Percentiles rank a stretch among this genome's conserved stretches.
These are phyloP conservation scores for Conticribra weissflogii DNA, from an alignment of 108 stramenopile species.

Conservation along the genomic window DNA sequence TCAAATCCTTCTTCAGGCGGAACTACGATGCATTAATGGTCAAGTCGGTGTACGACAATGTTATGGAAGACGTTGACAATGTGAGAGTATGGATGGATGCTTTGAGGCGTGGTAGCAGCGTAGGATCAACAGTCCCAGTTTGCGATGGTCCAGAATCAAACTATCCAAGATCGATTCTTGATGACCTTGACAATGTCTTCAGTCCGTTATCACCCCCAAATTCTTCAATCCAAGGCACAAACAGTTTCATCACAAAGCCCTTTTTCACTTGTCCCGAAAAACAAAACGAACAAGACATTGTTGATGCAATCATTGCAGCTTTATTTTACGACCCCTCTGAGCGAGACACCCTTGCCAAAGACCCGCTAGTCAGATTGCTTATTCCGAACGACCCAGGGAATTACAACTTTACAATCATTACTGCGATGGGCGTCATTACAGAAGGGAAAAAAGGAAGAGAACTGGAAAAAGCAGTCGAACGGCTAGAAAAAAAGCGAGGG, in stretches of 20 bases:
- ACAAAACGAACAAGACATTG: conserved; percentile 68
- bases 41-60: conserved; percentile 75
- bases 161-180: conserved; percentile 3
- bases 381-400: conserved; percentile 78
- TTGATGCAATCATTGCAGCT: conserved; percentile 87
- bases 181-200: conserved; percentile 19
- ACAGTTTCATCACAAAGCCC: conserved; percentile 14
- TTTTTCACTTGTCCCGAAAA: conserved; percentile 62
- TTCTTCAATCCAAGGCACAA: conserved; percentile 8
- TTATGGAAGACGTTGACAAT: conserved; percentile 81
- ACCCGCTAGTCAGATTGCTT: conserved; percentile 76
- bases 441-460: conserved; percentile 89
- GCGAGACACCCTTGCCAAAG: conserved; percentile 55
- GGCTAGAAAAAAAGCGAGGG: conserved; percentile 72
- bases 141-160: conserved; percentile 20
- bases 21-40: conserved; percentile 92
- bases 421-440: conserved; percentile 91
- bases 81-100: conserved; percentile 81
- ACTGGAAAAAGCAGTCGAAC: conserved; percentile 62
- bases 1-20: conserved; percentile 77
- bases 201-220: conserved; percentile 5
- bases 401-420: conserved; percentile 84
- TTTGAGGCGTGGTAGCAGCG: conserved; percentile 42
- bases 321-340: conserved; percentile 75
- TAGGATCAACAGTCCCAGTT: conserved; percentile 12